Evolutionary conservation across 2,329 filamentous ascomycete genomes (phyloP), one percentile per base, ranked within the genome.

Genomic region (Cladophialophora yegresii): DNA sequence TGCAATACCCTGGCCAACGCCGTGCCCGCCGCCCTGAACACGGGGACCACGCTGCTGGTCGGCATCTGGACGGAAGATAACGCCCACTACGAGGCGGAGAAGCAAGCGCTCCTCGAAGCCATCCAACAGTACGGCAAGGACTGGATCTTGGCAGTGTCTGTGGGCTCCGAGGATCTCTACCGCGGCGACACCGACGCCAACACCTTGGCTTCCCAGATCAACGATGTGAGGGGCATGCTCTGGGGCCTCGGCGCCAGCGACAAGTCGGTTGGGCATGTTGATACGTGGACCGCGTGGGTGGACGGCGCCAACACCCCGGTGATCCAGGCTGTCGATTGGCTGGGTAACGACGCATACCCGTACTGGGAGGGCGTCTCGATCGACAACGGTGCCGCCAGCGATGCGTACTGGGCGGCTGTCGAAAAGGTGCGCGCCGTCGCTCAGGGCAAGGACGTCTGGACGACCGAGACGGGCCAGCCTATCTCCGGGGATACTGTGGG

Each of bases 381-480:
- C 71, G 79, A 83, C 61, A 82, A 85, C 72, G 54, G 36, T 51
- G 53, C 59, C 70, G 80, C 82, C 7, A 79, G 77, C 66, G 73
- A 77, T 61, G 81, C 87, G 59, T 89, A 89, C 78, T 80, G 77
- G 75, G 61, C 76, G 13, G 71, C 72, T 12, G 73, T 78, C 49
- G 66, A 75, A 30, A 72, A 71, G 22, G 76, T 76, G 2, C 70
- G 75, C 50, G 63, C 66, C 5, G 67, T 82, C 50, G 82, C 85
- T 36, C 80, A 82, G 40, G 85, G 84, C 73, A 93, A 92, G 83
- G 81, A 85, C 20, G 84, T 96, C 71, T 95, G 90, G 90, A 84
- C 96, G 67, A 95, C 92, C 30, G 92, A 96, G 83, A 95, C 91
- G 16, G 92, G 92, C 69, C 95, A 90, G 86, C 92, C 92, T 55